phyloP scores from a whole-genome alignment of 345 rosid species.

The Aurinia saxatilis region DNA sequence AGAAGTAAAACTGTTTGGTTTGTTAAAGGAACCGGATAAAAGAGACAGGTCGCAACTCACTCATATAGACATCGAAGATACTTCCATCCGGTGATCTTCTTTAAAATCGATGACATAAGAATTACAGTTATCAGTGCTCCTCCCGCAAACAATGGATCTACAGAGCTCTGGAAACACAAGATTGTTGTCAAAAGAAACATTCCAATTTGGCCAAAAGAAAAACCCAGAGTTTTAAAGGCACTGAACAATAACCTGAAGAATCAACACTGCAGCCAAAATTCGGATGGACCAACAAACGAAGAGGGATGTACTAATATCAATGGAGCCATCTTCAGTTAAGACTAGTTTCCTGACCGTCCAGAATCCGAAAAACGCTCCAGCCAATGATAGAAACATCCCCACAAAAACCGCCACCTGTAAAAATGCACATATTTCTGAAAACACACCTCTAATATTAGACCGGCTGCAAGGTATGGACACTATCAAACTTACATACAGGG shows the following conservation, averaged over 20 bases:
- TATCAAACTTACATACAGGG: slow-evolving; percentile 90
- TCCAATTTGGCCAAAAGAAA: background rate
- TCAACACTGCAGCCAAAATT: slow-evolving; percentile 51
- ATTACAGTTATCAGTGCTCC: slow-evolving; percentile 53
- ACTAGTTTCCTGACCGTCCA: slow-evolving; percentile 84
- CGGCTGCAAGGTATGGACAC: background rate
- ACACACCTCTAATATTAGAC: background rate
- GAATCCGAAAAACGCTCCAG: slow-evolving; percentile 97
- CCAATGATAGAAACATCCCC: slow-evolving; percentile 56
- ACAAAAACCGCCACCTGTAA: slow-evolving; percentile 67
- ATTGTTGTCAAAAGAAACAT: background rate
- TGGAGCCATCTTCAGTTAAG: slow-evolving; percentile 74
- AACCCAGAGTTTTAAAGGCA: background rate
- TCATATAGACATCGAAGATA: slow-evolving; percentile 40
- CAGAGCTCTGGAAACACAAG: slow-evolving; percentile 55
- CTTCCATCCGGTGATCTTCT: slow-evolving; percentile 38
- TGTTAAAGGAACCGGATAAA: background rate
- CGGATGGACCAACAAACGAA: slow-evolving; percentile 85
- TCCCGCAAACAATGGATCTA: slow-evolving; percentile 71
- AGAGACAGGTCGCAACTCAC: slow-evolving; percentile 32
- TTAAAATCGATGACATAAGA: slow-evolving; percentile 35
- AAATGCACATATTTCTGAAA: background rate
- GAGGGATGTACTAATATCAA: slow-evolving; percentile 60
- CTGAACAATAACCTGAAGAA: slow-evolving; percentile 62
- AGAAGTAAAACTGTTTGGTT: background rate